Evolutionary conservation across 441 rosid species (phyloP), one percentile per base, ranked within the genome.

Genomic region (Corymbia citriodora): DNA sequence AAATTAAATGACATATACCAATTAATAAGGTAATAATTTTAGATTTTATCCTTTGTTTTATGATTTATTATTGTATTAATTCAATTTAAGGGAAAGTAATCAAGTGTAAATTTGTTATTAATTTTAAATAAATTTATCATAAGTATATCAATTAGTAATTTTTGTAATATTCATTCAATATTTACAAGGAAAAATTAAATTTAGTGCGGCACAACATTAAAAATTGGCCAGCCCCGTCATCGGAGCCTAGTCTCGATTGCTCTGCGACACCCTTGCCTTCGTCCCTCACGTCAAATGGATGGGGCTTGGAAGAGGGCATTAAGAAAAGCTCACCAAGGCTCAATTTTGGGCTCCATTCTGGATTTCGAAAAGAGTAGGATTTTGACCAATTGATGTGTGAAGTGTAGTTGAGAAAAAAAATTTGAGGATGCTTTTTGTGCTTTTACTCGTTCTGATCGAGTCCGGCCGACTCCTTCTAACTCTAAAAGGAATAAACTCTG

Each of bases 1-100:
- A 0, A 25, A 0, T 59, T 59, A 0, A 1, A 59, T 59, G 2
- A 25, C 3, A 25, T 0, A 2, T 59, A 6, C 10, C 0, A 59
- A 0, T 0, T 25, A 25, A 59, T 2, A 1, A 3, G 10, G 0
- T 4, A 10, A 23, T 0, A 57, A 57, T 23, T 23, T 57, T 19
- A 5, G 10, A 6, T 23, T 10, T 57, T 57, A 57, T 0, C 33
- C n/a, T n/a, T n/a, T n/a, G n/a, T n/a, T n/a, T n/a, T n/a, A n/a
- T n/a, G n/a, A n/a, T n/a, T n/a, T n/a, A n/a, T n/a, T n/a, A n/a
- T n/a, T n/a, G n/a, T n/a, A n/a, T n/a, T n/a, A n/a, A n/a, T n/a
- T 14, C 14, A 59, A 59, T 59, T 2, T 52, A 52, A 40, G 6
- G 45, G 45, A 40, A 40, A 40, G 6, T 40, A 40, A 40, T 40